phyloP scores from a whole-genome alignment of 225 moss, liverwort and hornwort species.

The Antitrichia curtipendula region DNA sequence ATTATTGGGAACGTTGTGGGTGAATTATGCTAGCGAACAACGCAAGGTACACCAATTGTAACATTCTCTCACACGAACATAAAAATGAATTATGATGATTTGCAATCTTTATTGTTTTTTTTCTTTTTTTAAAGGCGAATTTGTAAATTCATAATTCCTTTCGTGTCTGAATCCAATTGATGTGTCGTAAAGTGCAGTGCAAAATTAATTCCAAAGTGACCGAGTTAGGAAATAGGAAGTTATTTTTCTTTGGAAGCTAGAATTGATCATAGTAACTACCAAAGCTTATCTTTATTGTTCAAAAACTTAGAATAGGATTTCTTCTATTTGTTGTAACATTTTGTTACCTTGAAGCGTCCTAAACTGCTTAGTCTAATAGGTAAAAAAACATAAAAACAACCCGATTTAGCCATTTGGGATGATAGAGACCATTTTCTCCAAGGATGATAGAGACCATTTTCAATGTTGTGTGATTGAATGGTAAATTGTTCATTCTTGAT shows the following conservation, averaged over 20 bases:
- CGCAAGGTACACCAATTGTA: conserved; percentile 12
- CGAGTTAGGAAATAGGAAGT: background rate
- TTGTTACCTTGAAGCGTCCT: background rate
- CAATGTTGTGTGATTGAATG: background rate
- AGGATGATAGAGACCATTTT: background rate
- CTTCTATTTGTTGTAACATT: background rate
- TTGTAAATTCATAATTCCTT: background rate
- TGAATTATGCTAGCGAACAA: conserved; percentile 39
- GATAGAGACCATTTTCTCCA: background rate
- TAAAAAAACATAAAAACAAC: no score
- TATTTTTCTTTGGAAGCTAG: no score
- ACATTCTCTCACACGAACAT: background rate
- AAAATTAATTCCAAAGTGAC: background rate
- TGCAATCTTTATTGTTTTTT: background rate
- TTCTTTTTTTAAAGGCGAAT: background rate
- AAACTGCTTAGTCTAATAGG: background rate
- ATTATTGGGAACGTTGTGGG: conserved; percentile 46
- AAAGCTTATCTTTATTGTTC: background rate
- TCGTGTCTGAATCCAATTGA: background rate
- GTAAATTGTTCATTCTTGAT: background rate
- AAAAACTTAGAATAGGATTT: background rate
- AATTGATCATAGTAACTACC: background rate
- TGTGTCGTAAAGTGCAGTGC: no score
- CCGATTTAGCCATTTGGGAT: background rate
- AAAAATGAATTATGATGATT: background rate